These are phyloP conservation scores for Apiospora aurea DNA, from an alignment of 2,329 filamentous ascomycete species.

Conservation along the genomic window DNA sequence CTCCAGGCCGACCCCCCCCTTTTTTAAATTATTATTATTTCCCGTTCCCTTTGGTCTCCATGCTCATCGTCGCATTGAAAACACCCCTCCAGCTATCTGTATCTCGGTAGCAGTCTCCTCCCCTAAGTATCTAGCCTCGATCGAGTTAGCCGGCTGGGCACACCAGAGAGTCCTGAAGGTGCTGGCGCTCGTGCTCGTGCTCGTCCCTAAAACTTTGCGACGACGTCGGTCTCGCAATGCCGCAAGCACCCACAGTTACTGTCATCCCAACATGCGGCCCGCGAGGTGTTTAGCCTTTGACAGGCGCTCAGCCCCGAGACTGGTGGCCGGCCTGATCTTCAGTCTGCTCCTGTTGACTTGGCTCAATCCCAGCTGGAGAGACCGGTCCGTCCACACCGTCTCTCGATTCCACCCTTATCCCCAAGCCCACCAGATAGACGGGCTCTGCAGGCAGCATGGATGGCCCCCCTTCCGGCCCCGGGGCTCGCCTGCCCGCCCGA, in stretches of 20 bases:
- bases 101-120: not conserved
- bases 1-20: no score
- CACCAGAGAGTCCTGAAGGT: not conserved
- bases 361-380: conserved; percentile 41
- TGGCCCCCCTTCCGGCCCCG: conserved; percentile 44
- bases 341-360: conserved; percentile 35
- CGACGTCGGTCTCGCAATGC: not conserved
- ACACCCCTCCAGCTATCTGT: no score
- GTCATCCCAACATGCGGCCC: conserved; percentile 28
- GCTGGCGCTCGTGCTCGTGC: not conserved
- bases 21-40: no score
- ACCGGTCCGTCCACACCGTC: conserved; percentile 38
- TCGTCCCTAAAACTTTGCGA: not conserved
- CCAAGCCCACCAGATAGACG: conserved; percentile 32
- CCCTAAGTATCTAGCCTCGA: not conserved
- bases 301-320: conserved; percentile 29
- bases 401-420: conserved; percentile 33
- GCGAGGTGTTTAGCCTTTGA: conserved; percentile 33
- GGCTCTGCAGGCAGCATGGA: conserved; percentile 46
- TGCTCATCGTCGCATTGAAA: not conserved
- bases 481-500: conserved; percentile 32
- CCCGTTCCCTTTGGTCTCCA: not conserved
- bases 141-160: not conserved
- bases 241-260: conserved; percentile 13
- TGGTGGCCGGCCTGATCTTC: conserved; percentile 30